A percentile compares a stretch with the other conserved stretches of the same genome.
These are phyloP conservation scores for Hymenoscyphus infarciens DNA, from an alignment of 2,329 filamentous ascomycete genomes.

Conservation along the genomic window DNA sequence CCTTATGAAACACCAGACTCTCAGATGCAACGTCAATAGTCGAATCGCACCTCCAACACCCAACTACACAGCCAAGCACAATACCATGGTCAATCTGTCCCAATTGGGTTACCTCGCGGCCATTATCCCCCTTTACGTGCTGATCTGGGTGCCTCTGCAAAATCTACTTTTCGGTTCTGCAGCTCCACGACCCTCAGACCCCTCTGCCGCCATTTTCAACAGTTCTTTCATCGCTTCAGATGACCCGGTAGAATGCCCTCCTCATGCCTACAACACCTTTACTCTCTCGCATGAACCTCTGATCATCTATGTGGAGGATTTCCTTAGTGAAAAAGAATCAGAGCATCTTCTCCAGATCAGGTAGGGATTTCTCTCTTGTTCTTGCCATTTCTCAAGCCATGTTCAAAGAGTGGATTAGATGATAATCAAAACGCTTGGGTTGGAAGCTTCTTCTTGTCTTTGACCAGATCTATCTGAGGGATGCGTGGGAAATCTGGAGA, in stretches of 20 bases:
- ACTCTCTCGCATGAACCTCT: constrained; percentile 51
- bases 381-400: not conserved
- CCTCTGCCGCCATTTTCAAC: constrained; percentile 23
- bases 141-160: constrained; percentile 30
- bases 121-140: constrained; percentile 30
- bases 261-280: constrained; percentile 38
- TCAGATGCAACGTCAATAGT: constrained; percentile 11
- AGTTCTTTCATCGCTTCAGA: constrained; percentile 33
- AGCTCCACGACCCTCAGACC: constrained; percentile 5
- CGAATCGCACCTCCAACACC: constrained; percentile 11
- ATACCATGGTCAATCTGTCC: constrained; percentile 22
- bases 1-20: constrained; percentile 1
- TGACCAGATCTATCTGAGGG: not conserved
- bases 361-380: constrained; percentile 45
- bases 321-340: constrained; percentile 46
- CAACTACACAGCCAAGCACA: constrained; percentile 8
- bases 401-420: not conserved
- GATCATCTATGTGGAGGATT: constrained; percentile 56
- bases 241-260: constrained; percentile 29
- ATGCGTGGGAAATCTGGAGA: not conserved
- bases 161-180: constrained; percentile 24
- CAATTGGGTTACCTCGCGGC: constrained; percentile 29
- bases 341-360: constrained; percentile 50
- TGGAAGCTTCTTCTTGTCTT: not conserved
- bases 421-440: not conserved